Conservation (phyloP, 2,329 filamentous ascomycete genomes). For the Alternaria viburni region DNA sequence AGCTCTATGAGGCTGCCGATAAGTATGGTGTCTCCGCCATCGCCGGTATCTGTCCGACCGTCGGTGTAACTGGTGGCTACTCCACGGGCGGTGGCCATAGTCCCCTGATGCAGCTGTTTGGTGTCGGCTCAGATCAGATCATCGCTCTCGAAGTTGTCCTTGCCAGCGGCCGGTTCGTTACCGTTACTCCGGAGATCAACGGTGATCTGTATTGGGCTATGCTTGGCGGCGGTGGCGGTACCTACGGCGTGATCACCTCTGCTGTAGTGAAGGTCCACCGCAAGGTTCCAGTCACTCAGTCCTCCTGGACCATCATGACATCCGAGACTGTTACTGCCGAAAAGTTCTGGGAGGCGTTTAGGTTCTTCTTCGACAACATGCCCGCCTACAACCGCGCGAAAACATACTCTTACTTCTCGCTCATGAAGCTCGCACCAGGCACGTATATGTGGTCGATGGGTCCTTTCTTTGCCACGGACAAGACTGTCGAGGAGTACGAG, state of each 20-base stretch:
- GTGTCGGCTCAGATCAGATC: conserved; percentile 46
- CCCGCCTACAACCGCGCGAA: conserved; percentile 32
- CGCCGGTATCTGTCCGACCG: conserved; percentile 52
- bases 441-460: conserved; percentile 34
- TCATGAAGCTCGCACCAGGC: conserved; percentile 31
- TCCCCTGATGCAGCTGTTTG: conserved; percentile 57
- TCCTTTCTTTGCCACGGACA: conserved; percentile 37
- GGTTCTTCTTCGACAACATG: conserved; percentile 30
- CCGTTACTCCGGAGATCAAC: conserved; percentile 42
- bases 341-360: conserved; percentile 39
- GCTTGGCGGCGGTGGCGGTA: conserved; percentile 46
- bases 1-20: conserved; percentile 39
- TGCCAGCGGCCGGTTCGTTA: conserved; percentile 33
- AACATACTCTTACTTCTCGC: conserved; percentile 37
- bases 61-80: conserved; percentile 57
- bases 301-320: conserved; percentile 40
- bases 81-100: conserved; percentile 60
- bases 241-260: conserved; percentile 44
- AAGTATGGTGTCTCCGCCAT: conserved; percentile 35
- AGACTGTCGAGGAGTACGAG: conserved; percentile 32
- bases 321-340: conserved; percentile 37
- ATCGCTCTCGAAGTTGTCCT: conserved; percentile 45
- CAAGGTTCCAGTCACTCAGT: conserved; percentile 37
- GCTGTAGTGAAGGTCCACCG: conserved; percentile 43
- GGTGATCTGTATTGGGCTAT: conserved; percentile 48